phyloP scores from a whole-genome alignment of 495 filamentous ascomycete species.

The Penicillium simplicissimum region DNA sequence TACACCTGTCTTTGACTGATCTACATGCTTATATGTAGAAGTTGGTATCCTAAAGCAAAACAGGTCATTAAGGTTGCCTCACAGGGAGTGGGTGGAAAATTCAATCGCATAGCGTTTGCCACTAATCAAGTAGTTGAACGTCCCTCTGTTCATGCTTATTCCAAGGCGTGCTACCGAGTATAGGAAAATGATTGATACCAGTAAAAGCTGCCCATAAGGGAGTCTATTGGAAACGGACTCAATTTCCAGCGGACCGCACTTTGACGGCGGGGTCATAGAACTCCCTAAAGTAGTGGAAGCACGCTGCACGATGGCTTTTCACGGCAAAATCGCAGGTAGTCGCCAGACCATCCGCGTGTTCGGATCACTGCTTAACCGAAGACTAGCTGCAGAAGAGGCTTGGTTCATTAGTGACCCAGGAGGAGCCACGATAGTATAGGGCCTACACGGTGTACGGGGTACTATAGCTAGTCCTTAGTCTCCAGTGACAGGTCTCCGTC shows the following conservation, averaged over 20 bases:
- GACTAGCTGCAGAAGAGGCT: not conserved
- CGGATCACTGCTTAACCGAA: not conserved
- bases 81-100: no score
- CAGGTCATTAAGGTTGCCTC: no score
- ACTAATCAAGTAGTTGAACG: not conserved
- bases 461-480: not conserved
- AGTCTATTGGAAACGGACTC: not conserved
- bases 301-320: not conserved
- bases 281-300: not conserved
- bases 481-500: not conserved
- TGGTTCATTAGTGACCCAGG: not conserved
- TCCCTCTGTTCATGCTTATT: not conserved
- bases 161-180: not conserved
- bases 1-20: no score
- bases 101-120: not conserved
- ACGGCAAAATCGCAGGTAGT: not conserved
- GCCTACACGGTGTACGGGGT: not conserved
- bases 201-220: not conserved
- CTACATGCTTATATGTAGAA: no score
- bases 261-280: not conserved
- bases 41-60: no score
- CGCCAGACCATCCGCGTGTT: not conserved
- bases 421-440: not conserved
- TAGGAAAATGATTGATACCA: not conserved
- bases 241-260: not conserved